Evolutionary conservation across 805 yeast species (phyloP), one percentile per base, ranked within the genome.

Genomic region (Candida koratica): DNA sequence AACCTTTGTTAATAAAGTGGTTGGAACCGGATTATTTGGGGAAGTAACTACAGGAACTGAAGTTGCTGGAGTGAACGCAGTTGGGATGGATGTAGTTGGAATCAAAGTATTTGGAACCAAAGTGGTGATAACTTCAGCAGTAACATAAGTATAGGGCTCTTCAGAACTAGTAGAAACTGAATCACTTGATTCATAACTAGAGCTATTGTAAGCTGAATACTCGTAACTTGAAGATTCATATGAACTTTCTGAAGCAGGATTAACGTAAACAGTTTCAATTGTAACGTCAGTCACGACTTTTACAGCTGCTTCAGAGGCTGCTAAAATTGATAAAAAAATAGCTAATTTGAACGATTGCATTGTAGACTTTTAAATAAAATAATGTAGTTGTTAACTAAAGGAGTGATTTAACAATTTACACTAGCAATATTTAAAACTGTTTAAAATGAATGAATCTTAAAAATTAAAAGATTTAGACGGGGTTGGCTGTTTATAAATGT

Each of bases 271-370:
- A 33, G 52, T 40, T 12, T 37, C 41, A 10, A 46, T 28, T 18
- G n/a, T 34, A 17, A 41, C 35, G 19, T 38, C 36, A 36, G 44
- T 34, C 11, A 38, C 42, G 28, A 34, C 27, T 28, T 32, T 28
- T 31, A 29, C 40, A 23, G 44, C 45, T 22, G 40, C 36, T 20
- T 25, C 28, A 33, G 44, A 25, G 25, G 17, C 30, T 10, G 47
- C 29, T 28, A 43, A 36, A 17, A 45, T 35, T 19, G 52, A 40
- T 23, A 46, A 44, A 24, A 35, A 38, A 10, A 40, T 36, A 22
- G 58, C 44, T 25, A 55, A 46, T 29, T 44, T 42, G 32, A 34
- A 20, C 6, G 32, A 28, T 31, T 39, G 41, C 42, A 28, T 31
- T 22, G 17, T 24, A 17, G 28, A 31, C 13, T 9, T 12, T 26